Base-by-base conservation (phyloP, 257 asterid species). In the Penstemon davidsonii region DNA sequence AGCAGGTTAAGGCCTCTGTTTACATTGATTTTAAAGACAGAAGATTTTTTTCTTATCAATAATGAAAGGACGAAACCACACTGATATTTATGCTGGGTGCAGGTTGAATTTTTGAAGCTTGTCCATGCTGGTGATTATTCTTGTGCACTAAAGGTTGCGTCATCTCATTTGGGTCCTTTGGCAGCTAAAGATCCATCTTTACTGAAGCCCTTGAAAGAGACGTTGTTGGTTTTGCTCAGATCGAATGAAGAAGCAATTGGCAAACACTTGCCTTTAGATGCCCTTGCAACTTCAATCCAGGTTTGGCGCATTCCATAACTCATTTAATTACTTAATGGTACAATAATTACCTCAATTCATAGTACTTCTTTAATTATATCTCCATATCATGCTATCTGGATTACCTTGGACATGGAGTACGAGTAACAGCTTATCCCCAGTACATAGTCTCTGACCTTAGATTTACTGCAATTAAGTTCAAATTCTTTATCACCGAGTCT, bases 231-330 rank as follows among this genome's bases (percentile, higher is more conserved):
- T 81, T 79, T 94, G 79, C 96, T 94, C 64, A 86, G 77, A 78
- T 84, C 96, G 64, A 83, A 75, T 52, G 96, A 91, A 77, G 95
- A 83, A 83, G 78, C 88, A 60, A 75, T 82, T 49, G 67, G 81
- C 75, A 81, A 83, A 68, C 72, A 77, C 65, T 52, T 88, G 70
- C 87, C 91, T 36, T 75, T 91, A 47, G 88, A 83, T 68, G 89
- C 92, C 71, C 96, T 94, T 46, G 96, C 99, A 65, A 87, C 89
- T 68, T 87, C 99, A 55, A 92, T 91, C 66, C 99, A 94, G 99
- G 99, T 94, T 58, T 55, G 69, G 8, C 62, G 40, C 51, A 44
- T 62, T 50, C 63, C 59, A 42, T 63, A 63, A 13, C 40, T 54
- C 45, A 51, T 53, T 71, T 18, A 6, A 5, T 76, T 72, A 52